Evolutionary conservation across 768 basidiomycete species (phyloP), one percentile per base, ranked within the genome.

Genomic region (Tulasnella sp.): DNA sequence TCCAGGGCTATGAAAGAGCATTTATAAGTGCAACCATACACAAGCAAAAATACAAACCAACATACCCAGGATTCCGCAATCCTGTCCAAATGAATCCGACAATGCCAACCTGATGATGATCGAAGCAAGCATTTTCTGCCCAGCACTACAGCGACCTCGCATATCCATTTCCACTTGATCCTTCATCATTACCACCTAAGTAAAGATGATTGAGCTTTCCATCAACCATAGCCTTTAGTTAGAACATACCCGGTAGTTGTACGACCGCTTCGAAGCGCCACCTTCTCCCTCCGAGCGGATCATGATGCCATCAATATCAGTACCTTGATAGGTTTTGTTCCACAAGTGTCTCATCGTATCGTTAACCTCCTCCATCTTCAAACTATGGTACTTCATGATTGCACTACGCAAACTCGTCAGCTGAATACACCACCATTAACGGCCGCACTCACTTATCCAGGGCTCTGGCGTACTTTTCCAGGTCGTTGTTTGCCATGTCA

Each of bases 301-400:
- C 65, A 83, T 83, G 61, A 99, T 98, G 10, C 87, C 89, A 62
- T 99, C 95, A 62, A 99, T 98, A 67, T 99, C 93, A 53, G 92
- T 96, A 58, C 93, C 93, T 64, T 98, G 93, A 66, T 99, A 99
- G 0, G 92, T 98, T 68, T 90, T 93, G 63, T 90, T 93, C 95
- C 95, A 99, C 3, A 98, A 65, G 61, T 95, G 89, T 42, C 83
- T 83, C 79, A 98, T 93, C 12, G 83, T 92, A 60, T 95, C 91
- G 61, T 99, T 99, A 60, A 99, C 91, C 70, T 99, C 95, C 65
- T 92, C 89, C 95, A 98, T 95, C 68, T 99, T 99, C 59, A 95
- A 72, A 12, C 80, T 70, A 61, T 99, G 95, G 61, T 96, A 99
- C 65, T 88, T 89, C 88, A 99, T 95, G 64, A 99, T 98, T 35